phyloP scores from a whole-genome alignment of 202 grass and related monocot species.

The Musa balbisiana region DNA sequence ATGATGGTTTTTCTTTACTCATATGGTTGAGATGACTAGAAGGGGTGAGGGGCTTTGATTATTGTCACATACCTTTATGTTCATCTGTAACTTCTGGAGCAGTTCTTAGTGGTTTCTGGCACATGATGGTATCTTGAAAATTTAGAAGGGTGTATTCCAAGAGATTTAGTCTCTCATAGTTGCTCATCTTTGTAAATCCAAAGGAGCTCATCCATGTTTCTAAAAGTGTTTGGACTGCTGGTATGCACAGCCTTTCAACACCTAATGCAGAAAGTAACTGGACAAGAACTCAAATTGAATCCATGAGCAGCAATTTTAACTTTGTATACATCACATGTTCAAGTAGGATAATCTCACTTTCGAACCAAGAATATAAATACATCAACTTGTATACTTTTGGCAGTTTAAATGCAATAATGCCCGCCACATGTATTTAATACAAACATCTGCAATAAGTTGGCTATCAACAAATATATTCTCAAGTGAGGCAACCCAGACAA shows the following conservation, averaged over 20 bases:
- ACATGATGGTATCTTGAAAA: slow-evolving; percentile 16
- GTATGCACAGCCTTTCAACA: slow-evolving; percentile 16
- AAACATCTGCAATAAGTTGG: too few species aligned
- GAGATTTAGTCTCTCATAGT: background rate
- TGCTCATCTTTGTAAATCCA: slow-evolving; percentile 11
- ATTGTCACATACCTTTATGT: too few species aligned
- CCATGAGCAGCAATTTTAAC: background rate
- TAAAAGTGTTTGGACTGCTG: background rate
- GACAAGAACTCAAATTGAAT: background rate
- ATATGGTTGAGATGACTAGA: too few species aligned
- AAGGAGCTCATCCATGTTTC: slow-evolving; percentile 15
- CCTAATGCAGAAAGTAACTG: slow-evolving; percentile 15
- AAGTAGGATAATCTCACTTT: too few species aligned
- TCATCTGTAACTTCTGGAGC: background rate
- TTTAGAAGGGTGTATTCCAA: slow-evolving; percentile 12
- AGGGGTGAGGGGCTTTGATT: too few species aligned
- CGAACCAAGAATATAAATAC: too few species aligned
- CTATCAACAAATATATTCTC: too few species aligned
- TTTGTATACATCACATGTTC: background rate
- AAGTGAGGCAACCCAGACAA: too few species aligned
- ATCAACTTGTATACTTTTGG: too few species aligned
- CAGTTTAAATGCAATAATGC: too few species aligned
- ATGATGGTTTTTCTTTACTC: too few species aligned
- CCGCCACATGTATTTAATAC: too few species aligned
- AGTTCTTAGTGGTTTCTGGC: slow-evolving; percentile 6